Conservation (phyloP, 108 stramenopile genomes). For the Cyclostephanos invisitatus region DNA sequence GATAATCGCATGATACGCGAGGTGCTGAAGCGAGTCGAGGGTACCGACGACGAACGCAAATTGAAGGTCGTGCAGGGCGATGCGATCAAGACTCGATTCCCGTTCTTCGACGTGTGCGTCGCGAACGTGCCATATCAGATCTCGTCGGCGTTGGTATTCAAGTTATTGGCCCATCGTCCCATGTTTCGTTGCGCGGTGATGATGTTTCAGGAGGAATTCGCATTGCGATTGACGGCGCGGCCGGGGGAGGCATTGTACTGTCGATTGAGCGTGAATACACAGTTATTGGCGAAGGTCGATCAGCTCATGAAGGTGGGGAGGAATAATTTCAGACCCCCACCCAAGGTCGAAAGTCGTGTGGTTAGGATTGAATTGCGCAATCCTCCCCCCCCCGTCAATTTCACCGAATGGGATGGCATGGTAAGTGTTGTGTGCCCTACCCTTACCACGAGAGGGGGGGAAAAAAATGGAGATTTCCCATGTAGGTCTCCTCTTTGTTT, state of each 20-base stretch:
- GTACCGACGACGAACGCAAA: conserved; percentile 72
- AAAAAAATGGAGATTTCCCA: too few relatives aligned
- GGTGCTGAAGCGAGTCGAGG: conserved; percentile 97
- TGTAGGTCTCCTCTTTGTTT: too few relatives aligned
- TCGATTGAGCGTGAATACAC: conserved; percentile 96
- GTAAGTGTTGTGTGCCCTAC: conserved; percentile 66
- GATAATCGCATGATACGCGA: conserved; percentile 98
- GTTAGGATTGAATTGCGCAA: conserved; percentile 93
- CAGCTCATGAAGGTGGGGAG: conserved; percentile 97
- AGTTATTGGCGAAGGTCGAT: conserved; percentile 96
- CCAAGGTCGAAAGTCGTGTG: conserved; percentile 90
- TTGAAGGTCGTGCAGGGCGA: conserved; percentile 95
- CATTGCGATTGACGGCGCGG: conserved; percentile 88
- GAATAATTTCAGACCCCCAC: conserved; percentile 99
- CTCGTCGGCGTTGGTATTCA: conserved; percentile 93
- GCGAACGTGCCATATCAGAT: conserved; percentile 99
- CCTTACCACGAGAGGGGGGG: too few relatives aligned
- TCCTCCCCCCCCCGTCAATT: conserved; percentile 97
- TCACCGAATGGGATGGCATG: conserved; percentile 99
- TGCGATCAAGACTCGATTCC: conserved; percentile 93
- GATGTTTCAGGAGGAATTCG: conserved; percentile 99
- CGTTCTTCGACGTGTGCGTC: conserved; percentile 97
- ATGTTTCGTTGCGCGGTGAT: conserved; percentile 98
- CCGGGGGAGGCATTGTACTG: conserved; percentile 97
- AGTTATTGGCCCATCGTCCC: conserved; percentile 93